Evolutionary conservation across 1,284 basidiomycete genomes (phyloP).

Genomic region (Phylloporus gajari): DNA sequence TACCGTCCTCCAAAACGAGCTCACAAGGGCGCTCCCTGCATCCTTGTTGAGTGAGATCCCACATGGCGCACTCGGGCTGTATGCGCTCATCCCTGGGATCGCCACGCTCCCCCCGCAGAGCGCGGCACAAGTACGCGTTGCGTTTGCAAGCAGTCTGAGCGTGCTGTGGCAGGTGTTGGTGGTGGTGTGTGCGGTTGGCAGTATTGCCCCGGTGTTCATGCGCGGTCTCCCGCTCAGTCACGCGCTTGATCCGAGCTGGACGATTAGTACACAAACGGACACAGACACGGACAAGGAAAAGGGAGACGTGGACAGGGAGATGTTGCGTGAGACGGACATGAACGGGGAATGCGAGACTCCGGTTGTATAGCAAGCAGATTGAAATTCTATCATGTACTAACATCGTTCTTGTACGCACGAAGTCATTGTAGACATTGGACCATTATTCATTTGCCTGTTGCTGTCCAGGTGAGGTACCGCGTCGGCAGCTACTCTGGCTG

Average conservation of each 20-base stretch:
- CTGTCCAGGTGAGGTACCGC: conserved; percentile 63
- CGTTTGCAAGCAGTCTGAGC: conserved; percentile 22
- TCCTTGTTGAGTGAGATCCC: conserved; percentile 13
- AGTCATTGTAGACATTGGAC: too few relatives aligned
- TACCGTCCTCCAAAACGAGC: conserved; percentile 34
- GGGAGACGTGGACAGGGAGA: background rate
- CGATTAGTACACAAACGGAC: background rate
- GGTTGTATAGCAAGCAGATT: background rate
- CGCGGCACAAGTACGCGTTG: conserved; percentile 15
- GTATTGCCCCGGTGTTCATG: conserved; percentile 28
- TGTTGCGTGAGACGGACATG: background rate
- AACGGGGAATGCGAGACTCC: background rate
- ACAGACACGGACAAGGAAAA: background rate
- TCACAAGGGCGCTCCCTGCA: conserved; percentile 15
- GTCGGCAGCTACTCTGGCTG: conserved; percentile 71
- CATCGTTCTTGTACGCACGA: too few relatives aligned
- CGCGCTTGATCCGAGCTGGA: conserved; percentile 21
- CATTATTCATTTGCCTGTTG: too few relatives aligned
- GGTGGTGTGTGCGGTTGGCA: conserved; percentile 14
- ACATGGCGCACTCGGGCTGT: conserved; percentile 11
- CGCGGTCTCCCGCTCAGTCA: conserved; percentile 12
- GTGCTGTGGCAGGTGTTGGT: conserved; percentile 24
- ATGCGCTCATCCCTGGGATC: conserved; percentile 28
- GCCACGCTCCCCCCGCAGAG: conserved; percentile 11
- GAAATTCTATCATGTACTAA: background rate